Base-by-base conservation (phyloP, 768 basidiomycete species). In the Pleurotus salmoneostramineus region DNA sequence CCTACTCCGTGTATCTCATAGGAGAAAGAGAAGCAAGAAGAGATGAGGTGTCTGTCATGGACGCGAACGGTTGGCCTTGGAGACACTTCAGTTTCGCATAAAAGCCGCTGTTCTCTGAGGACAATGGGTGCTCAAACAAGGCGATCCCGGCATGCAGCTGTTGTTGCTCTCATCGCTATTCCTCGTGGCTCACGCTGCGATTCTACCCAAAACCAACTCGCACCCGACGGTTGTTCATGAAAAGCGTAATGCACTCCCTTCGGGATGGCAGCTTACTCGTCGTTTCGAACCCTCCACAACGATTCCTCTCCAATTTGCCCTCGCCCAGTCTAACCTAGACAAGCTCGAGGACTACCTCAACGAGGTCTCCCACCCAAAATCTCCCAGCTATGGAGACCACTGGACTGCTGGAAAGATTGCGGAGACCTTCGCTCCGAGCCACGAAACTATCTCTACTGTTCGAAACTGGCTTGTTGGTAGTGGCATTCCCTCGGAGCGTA, bases 341-440 rank as follows among this genome's bases (percentile, higher is more conserved):
- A 71, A 68, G 4, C 64, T 83, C 49, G 79, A 81, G 61, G 72
- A 72, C 6, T 68, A 76, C 45, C 73, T 84, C 14, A 65, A 74
- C 61, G 74, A 74, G 35, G 76, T 83, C 15, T 77, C 82, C 2
- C 75, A 83, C 56, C 81, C 82, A 3, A 74, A 77, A 21, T 83
- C 82, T 0, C 71, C 71, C 5, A 71, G 70, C 61, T 84, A 82
- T 61, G 81, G 81, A 11, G 68, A 77, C 56, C 82, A 83, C 62
- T 81, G 77, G 74, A 66, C 72, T 4, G 65, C 81, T 3, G 70
- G 68, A 1, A 63, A 78, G 52, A 72, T 83, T 31, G 72, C 76
- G 4, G 68, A 73, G 14, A 71, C 72, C 7, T 84, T 84, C 67
- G 68, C 77, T 1, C 79, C 82, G 14, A 72, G 70, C 21, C 57